Base-by-base conservation (phyloP, 257 asterid species). In the Striga asiatica region DNA sequence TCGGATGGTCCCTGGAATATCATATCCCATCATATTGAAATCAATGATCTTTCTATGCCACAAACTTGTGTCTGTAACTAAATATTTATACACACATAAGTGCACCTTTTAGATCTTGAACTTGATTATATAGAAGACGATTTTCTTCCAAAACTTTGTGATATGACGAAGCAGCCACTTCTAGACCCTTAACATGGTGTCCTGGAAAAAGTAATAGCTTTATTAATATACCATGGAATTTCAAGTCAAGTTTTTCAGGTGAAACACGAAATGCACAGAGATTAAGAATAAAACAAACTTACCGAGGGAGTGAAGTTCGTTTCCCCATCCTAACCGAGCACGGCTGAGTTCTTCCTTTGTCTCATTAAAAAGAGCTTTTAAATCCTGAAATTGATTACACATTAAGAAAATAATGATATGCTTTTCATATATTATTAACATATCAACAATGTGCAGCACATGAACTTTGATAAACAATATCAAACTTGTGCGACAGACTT, bases 31-130 rank as follows among this genome's bases (percentile, higher is more conserved):
- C 17, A 13, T n/a, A 14, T 41, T 35, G 27, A 20, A 10, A 46
- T 34, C 41, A 5, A 21, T 38, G 31, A 64, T 54, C 7, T 14
- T 18, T 53, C 31, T 41, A 29, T 61, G 52, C 21, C 11, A 42
- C 54, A 47, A 46, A 58, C 14, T 41, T 21, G n/a, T n/a, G n/a
- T n/a, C n/a, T n/a, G n/a, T n/a, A n/a, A n/a, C n/a, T n/a, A n/a
- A n/a, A n/a, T n/a, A n/a, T n/a, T n/a, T n/a, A n/a, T n/a, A n/a
- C n/a, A n/a, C n/a, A n/a, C 2, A 16, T 63, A 69, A 39, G 35
- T 31, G 56, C 37, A 81, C 97, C 97, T 89, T 81, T 89, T 34
- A 89, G 87, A 60, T 89, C 97, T 70, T 89, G 95, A 47, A 89
- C 89, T 81, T 83, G 94, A 79, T 85, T 89, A 72, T 82, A 89